Evolutionary conservation across 2,329 filamentous ascomycete genomes (phyloP), one percentile per base, ranked within the genome.

Genomic region (Venturia aucupariae): DNA sequence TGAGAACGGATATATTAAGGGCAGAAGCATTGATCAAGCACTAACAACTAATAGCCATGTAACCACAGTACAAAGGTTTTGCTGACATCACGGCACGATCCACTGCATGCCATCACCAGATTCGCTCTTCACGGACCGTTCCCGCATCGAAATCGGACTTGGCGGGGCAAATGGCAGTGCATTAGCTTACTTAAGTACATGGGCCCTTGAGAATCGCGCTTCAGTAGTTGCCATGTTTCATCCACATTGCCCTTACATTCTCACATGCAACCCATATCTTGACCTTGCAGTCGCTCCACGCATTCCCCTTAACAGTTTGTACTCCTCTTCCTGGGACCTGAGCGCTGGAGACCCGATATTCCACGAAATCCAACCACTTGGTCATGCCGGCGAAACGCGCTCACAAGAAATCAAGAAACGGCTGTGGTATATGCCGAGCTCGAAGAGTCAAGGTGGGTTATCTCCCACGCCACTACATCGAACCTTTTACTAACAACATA

Each of bases 341-440:
- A 57, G 30, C 51, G 17, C 17, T 11, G 51, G 7, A 32, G 15
- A 27, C 6, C 51, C 51, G 30, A 57, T 35, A 1, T n/a, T 57
- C 35, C 15, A 57, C 51, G 51, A 57, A 54, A 54, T 32, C 48
- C 24, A 54, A 57, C 5, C 10, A 19, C n/a, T 24, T 57, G 51
- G 51, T 38, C 60, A 60, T 61, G 65, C 70, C 64, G n/a, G 48
- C 65, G n/a, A 60, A 64, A 65, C 35, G 57, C 24, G 41, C 65
- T 17, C 63, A 64, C 30, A 64, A 61, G 57, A 64, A 64, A 39
- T 61, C 55, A 17, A 60, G 57, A 24, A 64, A 64, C 32, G 63
- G 63, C 22, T 64, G 63, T 55, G 41, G 57, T 13, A 64, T 55
- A 19, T 64, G 63, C 42, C 54, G 63, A 42, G 38, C 41, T 32